These are phyloP conservation scores for Edaphochlamys debaryana DNA, from an alignment of 139 green algal species.

Conservation along the genomic window DNA sequence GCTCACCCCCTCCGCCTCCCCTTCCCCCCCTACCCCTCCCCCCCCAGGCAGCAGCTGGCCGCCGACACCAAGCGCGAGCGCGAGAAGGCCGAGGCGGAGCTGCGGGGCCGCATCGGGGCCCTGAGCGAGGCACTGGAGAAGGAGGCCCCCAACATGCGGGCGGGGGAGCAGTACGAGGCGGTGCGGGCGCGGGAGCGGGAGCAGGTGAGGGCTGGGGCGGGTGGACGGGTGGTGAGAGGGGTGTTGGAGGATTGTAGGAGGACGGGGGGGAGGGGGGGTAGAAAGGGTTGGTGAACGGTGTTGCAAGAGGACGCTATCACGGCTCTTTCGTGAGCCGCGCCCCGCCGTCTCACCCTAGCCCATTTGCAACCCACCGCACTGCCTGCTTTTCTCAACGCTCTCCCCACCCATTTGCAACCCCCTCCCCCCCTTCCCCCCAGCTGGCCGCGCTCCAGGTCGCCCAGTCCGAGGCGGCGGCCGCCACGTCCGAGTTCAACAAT, in stretches of 20 bases:
- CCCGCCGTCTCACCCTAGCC: too few relatives aligned
- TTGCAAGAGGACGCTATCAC: too few relatives aligned
- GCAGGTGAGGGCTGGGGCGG: constrained; percentile 50
- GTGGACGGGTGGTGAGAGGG: too few relatives aligned
- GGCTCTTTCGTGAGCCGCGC: too few relatives aligned
- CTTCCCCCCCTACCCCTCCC: too few relatives aligned
- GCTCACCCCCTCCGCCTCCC: too few relatives aligned
- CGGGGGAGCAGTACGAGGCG: constrained; percentile 93
- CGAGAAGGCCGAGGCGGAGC: constrained; percentile 40
- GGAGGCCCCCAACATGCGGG: constrained; percentile 89
- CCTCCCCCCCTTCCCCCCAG: background rate
- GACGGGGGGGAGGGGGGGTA: background rate
- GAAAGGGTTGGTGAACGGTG: background rate
- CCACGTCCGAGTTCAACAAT: constrained; percentile 71
- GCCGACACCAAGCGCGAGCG: constrained; percentile 35
- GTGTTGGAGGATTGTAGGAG: too few relatives aligned
- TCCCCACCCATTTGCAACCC: background rate
- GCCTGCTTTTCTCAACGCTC: too few relatives aligned
- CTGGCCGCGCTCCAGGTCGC: constrained; percentile 69
- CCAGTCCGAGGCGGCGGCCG: background rate
- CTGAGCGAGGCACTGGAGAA: constrained; percentile 57
- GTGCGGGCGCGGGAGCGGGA: constrained; percentile 79
- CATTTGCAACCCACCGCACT: too few relatives aligned
- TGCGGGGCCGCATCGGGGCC: constrained; percentile 56
- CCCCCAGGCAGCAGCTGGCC: constrained; percentile 51